Evolutionary conservation across 805 yeast species (phyloP), one percentile per base, ranked within the genome.

Genomic region (Kuraishia floccosa): DNA sequence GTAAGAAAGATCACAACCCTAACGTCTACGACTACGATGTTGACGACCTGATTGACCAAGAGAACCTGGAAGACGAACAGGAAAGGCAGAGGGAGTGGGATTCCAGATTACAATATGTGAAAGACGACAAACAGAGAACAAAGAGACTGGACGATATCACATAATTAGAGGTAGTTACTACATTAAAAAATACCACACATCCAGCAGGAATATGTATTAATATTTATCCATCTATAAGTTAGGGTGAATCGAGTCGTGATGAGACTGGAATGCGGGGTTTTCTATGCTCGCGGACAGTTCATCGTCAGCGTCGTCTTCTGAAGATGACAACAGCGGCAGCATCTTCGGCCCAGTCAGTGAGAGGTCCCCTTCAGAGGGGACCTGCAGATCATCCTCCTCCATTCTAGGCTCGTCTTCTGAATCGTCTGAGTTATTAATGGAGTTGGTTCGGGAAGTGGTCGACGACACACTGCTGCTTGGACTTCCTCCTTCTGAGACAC

Each of bases 11-110:
- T 30, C 35, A 43, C 3, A 62, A 65, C 40, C 71, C 72, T 6
- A 58, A 63, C 38, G 45, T 39, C 2, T 68, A 52, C 44, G 74
- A 68, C 40, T 68, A 56, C 35, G 69, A 65, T 36, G 40, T 68
- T 17, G 62, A 68, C 36, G 71, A 66, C 10, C 47, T 68, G 30
- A 65, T 68, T 18, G 43, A 51, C 14, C 54, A 56, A 26, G 61
- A 56, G 33, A 34, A 41, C 9, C 41, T 33, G 15, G 42, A 40
- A 4, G 60, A 55, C 24, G 33, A 29, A 25, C 18, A 30, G 18
- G 31, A 44, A 33, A 30, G 35, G n/a, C 27, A 21, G 18, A 16
- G 7, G 17, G 18, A 27, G 11, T 12, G 18, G n/a, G n/a, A n/a
- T n/a, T n/a, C n/a, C n/a, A n/a, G n/a, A n/a, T n/a, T n/a, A 3